Evolutionary conservation across 2,329 filamentous ascomycete species (phyloP).

Genomic region (Ascochyta pisi): DNA sequence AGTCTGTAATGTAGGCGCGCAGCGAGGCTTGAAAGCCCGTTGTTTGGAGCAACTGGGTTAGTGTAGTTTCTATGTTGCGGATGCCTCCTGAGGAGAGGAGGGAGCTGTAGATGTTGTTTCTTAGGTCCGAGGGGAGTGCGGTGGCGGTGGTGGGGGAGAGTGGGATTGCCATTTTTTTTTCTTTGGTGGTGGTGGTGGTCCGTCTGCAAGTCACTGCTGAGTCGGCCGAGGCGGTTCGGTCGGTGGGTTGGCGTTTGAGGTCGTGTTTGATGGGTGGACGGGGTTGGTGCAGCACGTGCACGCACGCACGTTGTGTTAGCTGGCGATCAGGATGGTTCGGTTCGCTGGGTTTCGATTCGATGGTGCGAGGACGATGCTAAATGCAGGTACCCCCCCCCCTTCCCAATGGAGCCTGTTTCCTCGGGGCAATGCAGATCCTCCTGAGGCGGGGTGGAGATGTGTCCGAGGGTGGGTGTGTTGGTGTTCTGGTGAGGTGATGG

Average conservation of each 20-base stretch:
- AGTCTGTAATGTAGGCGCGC: constrained; percentile 60
- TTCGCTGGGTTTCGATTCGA: constrained; percentile 9
- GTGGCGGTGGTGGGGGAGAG: constrained; percentile 48
- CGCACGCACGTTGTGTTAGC: background rate
- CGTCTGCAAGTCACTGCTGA: background rate
- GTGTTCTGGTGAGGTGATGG: background rate
- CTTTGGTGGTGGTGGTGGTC: background rate
- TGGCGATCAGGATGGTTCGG: constrained; percentile 9
- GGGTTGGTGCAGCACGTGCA: constrained; percentile 11
- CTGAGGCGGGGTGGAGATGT: background rate
- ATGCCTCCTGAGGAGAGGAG: constrained; percentile 59
- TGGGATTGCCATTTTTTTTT: constrained; percentile 26
- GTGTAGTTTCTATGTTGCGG: constrained; percentile 61
- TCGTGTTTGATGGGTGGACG: background rate
- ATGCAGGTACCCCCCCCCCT: no score
- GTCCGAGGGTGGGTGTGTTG: background rate
- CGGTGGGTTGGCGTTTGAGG: background rate
- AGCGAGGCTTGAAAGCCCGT: constrained; percentile 66
- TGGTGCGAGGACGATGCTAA: no score
- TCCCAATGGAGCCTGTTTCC: background rate
- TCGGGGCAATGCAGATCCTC: constrained; percentile 2
- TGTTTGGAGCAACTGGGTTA: constrained; percentile 63
- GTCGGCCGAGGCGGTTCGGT: background rate
- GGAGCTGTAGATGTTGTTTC: constrained; percentile 53
- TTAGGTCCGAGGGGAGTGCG: constrained; percentile 48